Conservation (phyloP, 306 rosid species). For the Malus fusca region DNA sequence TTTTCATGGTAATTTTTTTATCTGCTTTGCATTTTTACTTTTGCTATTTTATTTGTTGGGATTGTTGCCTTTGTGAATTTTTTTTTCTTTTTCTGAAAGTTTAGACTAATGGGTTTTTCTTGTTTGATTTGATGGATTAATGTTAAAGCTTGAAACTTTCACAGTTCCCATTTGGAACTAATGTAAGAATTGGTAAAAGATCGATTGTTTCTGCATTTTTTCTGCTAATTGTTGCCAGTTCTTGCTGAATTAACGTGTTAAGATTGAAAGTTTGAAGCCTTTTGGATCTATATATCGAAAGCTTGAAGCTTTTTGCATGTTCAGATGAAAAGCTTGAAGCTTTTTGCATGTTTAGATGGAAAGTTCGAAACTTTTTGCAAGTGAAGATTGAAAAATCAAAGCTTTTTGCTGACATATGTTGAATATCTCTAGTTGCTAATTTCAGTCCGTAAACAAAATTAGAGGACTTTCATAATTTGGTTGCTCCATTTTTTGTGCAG, state of each 20-base stretch:
- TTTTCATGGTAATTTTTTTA: conserved; percentile 42
- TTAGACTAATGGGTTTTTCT: background rate
- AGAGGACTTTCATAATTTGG: background rate
- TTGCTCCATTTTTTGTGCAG: conserved; percentile 22
- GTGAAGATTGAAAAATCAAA: background rate
- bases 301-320: background rate
- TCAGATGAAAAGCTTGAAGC: background rate
- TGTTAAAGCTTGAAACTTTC: background rate
- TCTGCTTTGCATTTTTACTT: background rate
- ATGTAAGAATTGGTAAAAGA: background rate
- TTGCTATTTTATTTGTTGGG: background rate
- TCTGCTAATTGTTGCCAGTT: background rate
- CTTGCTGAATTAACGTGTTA: background rate
- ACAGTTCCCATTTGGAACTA: background rate
- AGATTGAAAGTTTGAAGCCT: background rate
- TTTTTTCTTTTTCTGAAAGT: background rate
- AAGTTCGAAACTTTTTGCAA: background rate
- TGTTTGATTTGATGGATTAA: conserved; percentile 2
- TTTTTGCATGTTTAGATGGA: background rate
- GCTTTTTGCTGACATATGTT: background rate
- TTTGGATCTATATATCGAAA: background rate
- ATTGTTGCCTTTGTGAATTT: background rate
- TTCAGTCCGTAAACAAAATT: background rate
- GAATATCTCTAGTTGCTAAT: background rate
- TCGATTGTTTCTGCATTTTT: background rate